Evolutionary conservation across 2,329 filamentous ascomycete genomes (phyloP), one percentile per base, ranked within the genome.

Genomic region (Balansia obtecta): DNA sequence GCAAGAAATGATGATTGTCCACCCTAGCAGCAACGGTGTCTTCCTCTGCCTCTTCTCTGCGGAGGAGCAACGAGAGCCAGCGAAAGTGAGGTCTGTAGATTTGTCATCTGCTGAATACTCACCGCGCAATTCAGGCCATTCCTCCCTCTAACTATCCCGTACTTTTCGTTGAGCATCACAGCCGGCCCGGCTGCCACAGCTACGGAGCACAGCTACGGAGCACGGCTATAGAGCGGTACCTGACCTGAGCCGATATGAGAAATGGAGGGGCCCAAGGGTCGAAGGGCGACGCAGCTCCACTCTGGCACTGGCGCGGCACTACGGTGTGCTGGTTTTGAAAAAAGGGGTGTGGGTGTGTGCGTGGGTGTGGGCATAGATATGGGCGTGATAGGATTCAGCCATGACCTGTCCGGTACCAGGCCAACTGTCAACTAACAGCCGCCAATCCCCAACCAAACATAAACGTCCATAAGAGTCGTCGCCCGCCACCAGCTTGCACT

Each of bases 231-330:
- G n/a, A n/a, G n/a, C n/a, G n/a, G n/a, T n/a, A n/a, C n/a, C 27
- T 12, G 18, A 18, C 11, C 27, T 27, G n/a, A 27, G 34, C 43
- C n/a, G 39, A 41, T 32, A 27, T 39, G 22, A 50, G 42, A 37
- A 46, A 34, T 45, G n/a, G 46, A 41, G 40, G 50, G 41, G 18
- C 41, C 47, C 48, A 30, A 48, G 38, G 44, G 51, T 42, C 39
- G 40, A 50, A 39, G 34, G 45, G 27, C 22, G 33, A 39, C 41
- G 43, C 38, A 30, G 43, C 34, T 45, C 50, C 45, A 41, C 46
- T 32, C 37, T 49, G 16, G 22, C 42, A 18, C 38, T 34, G 43
- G 49, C 49, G 49, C 44, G 34, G 46, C 42, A 37, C 49, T 50
- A 46, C 43, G 39, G n/a, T n/a, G 34, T 41, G 18, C 42, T 32